Evolutionary conservation across 768 basidiomycete genomes (phyloP).

Genomic region (Gloeopeniophorella convolvens): DNA sequence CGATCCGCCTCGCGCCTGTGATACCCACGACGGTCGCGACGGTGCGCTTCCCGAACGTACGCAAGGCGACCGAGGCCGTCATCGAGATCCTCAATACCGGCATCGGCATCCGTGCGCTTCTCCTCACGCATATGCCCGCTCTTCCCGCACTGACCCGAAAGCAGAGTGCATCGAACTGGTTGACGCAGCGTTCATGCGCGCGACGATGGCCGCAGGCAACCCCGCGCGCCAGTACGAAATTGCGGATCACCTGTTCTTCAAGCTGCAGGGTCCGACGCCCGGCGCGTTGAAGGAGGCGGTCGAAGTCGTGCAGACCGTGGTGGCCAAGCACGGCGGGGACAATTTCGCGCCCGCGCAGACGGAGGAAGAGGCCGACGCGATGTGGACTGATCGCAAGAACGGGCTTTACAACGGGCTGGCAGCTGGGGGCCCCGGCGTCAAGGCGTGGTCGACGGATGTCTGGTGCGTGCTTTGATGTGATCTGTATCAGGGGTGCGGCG

Average conservation of each 20-base stretch:
- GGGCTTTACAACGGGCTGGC: slow-evolving; percentile 52
- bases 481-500: too few species aligned
- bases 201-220: slow-evolving; percentile 50
- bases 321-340: slow-evolving; percentile 58
- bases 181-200: slow-evolving; percentile 63
- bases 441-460: slow-evolving; percentile 70
- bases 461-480: too few species aligned
- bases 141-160: background rate
- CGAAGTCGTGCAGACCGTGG: slow-evolving; percentile 48
- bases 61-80: slow-evolving; percentile 67
- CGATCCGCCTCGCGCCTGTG: slow-evolving; percentile 73
- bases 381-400: slow-evolving; percentile 76
- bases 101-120: slow-evolving; percentile 61
- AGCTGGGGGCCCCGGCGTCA: slow-evolving; percentile 43
- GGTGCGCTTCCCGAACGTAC: slow-evolving; percentile 73
- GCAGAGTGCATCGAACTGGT: slow-evolving; percentile 81
- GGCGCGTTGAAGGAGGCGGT: slow-evolving; percentile 57
- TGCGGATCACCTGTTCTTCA: slow-evolving; percentile 73
- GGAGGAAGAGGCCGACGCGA: slow-evolving; percentile 55
- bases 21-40: slow-evolving; percentile 80
- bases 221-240: slow-evolving; percentile 25
- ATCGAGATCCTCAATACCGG: slow-evolving; percentile 66
- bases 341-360: slow-evolving; percentile 59
- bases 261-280: slow-evolving; percentile 69
- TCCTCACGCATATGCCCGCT: background rate